Evolutionary conservation across 805 yeast genomes (phyloP).

Genomic region (Teunomyces stri): DNA sequence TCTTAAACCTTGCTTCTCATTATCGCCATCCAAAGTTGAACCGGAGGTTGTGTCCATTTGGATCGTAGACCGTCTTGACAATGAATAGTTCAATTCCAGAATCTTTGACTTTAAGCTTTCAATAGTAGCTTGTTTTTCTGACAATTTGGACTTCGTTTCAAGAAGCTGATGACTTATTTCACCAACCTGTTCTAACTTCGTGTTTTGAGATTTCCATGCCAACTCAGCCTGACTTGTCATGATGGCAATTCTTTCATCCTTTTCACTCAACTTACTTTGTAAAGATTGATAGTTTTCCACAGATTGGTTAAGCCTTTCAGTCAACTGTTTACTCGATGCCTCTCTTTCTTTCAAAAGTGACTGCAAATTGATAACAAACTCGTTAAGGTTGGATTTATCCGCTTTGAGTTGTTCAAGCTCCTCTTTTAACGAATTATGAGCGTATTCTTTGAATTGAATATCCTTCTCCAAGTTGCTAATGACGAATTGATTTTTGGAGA

Average conservation of each 20-base stretch:
- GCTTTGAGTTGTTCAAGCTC: conserved; percentile 53
- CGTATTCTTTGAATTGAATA: conserved; percentile 45
- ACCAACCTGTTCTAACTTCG: conserved; percentile 57
- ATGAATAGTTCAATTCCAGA: conserved; percentile 10
- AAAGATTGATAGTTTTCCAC: conserved; percentile 45
- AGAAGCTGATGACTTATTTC: conserved; percentile 46
- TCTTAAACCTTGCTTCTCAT: conserved; percentile 8
- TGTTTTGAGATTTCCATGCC: conserved; percentile 51
- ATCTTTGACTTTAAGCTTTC: conserved; percentile 41
- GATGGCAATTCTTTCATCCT: conserved; percentile 52
- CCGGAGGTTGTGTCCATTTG: background rate
- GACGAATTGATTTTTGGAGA: conserved; percentile 45
- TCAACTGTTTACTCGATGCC: conserved; percentile 45
- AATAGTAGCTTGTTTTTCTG: conserved; percentile 37
- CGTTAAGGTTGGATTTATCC: conserved; percentile 59
- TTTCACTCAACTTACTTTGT: conserved; percentile 47
- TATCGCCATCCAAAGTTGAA: conserved; percentile 4
- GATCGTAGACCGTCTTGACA: conserved; percentile 6
- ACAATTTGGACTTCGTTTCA: conserved; percentile 40
- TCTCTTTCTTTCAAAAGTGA: conserved; percentile 62
- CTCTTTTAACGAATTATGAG: conserved; percentile 48
- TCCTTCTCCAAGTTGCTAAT: conserved; percentile 54
- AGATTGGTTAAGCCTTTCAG: conserved; percentile 47
- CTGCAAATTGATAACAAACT: conserved; percentile 60
- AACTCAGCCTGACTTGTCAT: conserved; percentile 56